Conservation (phyloP, 2,329 filamentous ascomycete genomes). For the Talaromyces sp. region DNA sequence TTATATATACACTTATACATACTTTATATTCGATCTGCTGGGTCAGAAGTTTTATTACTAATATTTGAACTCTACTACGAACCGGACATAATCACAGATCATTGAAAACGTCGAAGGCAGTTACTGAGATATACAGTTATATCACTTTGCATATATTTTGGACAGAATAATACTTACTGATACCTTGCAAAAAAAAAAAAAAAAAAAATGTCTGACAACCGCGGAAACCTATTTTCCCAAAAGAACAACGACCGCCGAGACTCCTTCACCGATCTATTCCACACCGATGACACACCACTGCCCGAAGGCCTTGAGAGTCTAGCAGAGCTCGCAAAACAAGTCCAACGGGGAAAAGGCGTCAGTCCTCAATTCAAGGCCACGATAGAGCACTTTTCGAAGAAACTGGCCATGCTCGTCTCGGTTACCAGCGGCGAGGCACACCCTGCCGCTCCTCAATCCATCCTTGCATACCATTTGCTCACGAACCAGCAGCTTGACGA, state of each 20-base stretch:
- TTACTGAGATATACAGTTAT: not conserved
- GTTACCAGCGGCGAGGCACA: conserved; percentile 30
- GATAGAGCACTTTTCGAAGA: not conserved
- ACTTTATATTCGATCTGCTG: not conserved
- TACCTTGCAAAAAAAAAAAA: not conserved
- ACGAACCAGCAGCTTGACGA: conserved; percentile 35
- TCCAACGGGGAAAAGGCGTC: not conserved
- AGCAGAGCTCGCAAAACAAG: not conserved
- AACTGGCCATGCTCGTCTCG: conserved; percentile 23
- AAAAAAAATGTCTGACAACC: not conserved
- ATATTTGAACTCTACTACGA: not conserved
- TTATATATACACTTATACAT: not conserved
- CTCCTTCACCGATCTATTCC: not conserved
- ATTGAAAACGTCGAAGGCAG: not conserved
- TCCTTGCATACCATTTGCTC: conserved; percentile 38
- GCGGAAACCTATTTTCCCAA: not conserved
- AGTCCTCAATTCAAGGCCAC: not conserved
- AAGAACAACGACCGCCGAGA: not conserved
- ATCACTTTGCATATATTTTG: not conserved
- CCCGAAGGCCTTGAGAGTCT: not conserved
- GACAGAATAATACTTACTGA: not conserved
- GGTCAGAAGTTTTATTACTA: not conserved
- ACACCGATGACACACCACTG: not conserved
- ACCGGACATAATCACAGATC: not conserved
- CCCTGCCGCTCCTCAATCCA: conserved; percentile 32